Evolutionary conservation across 768 basidiomycete genomes (phyloP).

Genomic region (Boletus rex-veris): DNA sequence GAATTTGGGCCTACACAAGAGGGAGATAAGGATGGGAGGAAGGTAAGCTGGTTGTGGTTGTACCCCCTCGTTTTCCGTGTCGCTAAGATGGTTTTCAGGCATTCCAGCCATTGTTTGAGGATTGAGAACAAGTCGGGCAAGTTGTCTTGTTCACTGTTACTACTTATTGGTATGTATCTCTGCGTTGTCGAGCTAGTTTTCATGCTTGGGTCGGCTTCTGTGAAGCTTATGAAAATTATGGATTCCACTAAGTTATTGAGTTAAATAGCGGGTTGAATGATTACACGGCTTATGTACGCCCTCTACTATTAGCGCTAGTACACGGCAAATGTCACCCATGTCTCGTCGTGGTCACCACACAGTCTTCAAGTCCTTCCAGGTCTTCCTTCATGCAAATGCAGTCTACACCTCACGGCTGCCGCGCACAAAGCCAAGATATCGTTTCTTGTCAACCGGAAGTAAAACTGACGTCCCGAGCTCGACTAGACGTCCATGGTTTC

Average conservation of each 20-base stretch:
- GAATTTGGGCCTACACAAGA: conserved; percentile 34
- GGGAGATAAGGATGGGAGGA: conserved; percentile 17
- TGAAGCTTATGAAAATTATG: too few relatives aligned
- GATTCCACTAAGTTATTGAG: too few relatives aligned
- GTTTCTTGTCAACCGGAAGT: conserved; percentile 11
- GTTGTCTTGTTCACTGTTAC: background rate
- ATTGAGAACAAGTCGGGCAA: conserved; percentile 13
- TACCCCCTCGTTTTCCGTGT: background rate
- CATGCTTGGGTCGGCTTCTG: too few relatives aligned
- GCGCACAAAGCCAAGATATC: conserved; percentile 3
- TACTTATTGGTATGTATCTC: too few relatives aligned
- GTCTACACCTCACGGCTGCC: background rate
- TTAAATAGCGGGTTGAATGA: too few relatives aligned
- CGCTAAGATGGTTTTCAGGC: conserved; percentile 10
- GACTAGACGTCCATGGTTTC: conserved; percentile 20
- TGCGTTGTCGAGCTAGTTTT: too few relatives aligned
- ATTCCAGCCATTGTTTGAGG: conserved; percentile 34
- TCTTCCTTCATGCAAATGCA: conserved; percentile 4
- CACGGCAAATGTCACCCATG: conserved; percentile 10
- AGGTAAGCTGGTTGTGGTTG: conserved; percentile 17
- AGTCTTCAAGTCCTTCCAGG: conserved; percentile 11
- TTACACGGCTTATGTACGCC: background rate
- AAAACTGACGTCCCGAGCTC: background rate
- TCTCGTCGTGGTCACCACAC: conserved; percentile 12
- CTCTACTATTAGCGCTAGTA: background rate